These are phyloP conservation scores for Aspergillus brunneoviolaceus DNA, from an alignment of 2,329 filamentous ascomycete species.

Conservation along the genomic window DNA sequence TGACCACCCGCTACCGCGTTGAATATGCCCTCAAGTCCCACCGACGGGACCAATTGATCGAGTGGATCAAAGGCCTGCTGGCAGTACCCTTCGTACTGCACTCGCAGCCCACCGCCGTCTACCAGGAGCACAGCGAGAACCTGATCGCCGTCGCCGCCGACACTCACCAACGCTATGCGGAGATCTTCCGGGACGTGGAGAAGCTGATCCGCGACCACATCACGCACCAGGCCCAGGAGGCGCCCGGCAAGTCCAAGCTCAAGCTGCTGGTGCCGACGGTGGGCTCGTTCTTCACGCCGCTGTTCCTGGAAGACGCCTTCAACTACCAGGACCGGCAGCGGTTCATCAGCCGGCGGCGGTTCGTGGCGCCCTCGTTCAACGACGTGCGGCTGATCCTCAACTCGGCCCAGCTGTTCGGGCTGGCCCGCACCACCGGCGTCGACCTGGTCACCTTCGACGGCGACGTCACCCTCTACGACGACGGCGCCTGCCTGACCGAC, in stretches of 20 bases:
- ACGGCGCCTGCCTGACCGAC: constrained; percentile 75
- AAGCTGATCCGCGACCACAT: constrained; percentile 90
- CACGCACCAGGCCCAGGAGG: constrained; percentile 64
- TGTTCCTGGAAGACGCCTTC: constrained; percentile 87
- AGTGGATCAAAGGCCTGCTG: constrained; percentile 95
- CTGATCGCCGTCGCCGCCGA: constrained; percentile 73
- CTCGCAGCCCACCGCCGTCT: constrained; percentile 87
- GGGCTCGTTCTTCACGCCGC: constrained; percentile 87
- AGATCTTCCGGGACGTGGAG: constrained; percentile 94
- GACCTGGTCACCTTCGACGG: constrained; percentile 95
- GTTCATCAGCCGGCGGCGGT: constrained; percentile 84
- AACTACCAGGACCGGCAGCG: constrained; percentile 82
- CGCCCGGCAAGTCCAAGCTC: constrained; percentile 77
- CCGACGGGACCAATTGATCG: constrained; percentile 82
- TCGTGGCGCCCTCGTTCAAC: constrained; percentile 96
- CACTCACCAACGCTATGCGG: constrained; percentile 84
- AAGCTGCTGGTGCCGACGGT: constrained; percentile 88
- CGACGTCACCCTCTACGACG: constrained; percentile 92
- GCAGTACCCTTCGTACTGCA: constrained; percentile 96
- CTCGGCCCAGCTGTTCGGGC: constrained; percentile 88
- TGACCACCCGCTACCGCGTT: constrained; percentile 57
- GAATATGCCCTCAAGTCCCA: constrained; percentile 76
- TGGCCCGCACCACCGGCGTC: constrained; percentile 71
- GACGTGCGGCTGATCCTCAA: constrained; percentile 91
- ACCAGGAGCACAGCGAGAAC: constrained; percentile 64